phyloP scores from a whole-genome alignment of 768 basidiomycete species.

The Exidia glandulosa region DNA sequence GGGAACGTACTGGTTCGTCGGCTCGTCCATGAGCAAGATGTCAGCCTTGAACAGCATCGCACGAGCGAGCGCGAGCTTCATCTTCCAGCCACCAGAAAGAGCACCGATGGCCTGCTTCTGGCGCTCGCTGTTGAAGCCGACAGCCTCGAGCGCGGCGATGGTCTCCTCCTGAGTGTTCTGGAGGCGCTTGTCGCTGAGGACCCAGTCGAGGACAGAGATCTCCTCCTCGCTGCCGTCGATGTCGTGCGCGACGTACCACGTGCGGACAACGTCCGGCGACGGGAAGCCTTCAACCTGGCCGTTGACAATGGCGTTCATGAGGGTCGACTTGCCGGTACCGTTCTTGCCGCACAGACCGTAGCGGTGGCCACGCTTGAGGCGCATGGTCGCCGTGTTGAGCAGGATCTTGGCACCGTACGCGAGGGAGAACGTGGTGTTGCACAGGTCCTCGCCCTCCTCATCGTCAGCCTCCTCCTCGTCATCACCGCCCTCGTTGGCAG shows the following conservation, averaged over 20 bases:
- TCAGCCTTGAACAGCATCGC: conserved; percentile 98
- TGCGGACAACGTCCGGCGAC: conserved; percentile 91
- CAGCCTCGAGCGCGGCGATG: conserved; percentile 72
- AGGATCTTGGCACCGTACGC: conserved; percentile 98
- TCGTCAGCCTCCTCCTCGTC: conserved; percentile 73
- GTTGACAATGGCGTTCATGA: conserved; percentile 89
- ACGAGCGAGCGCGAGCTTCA: conserved; percentile 95
- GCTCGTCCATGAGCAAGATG: conserved; percentile 92
- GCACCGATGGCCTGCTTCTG: conserved; percentile 79
- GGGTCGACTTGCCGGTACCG: conserved; percentile 94
- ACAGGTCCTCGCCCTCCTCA: conserved; percentile 96
- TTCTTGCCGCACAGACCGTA: conserved; percentile 98
- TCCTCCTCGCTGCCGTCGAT: conserved; percentile 93
- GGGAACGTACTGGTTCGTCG: conserved; percentile 60
- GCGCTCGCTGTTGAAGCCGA: conserved; percentile 84
- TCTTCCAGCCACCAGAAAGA: conserved; percentile 98
- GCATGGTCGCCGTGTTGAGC: conserved; percentile 91
- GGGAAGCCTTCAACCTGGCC: conserved; percentile 99
- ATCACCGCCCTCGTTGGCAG: conserved; percentile 65
- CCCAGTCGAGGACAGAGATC: conserved; percentile 83
- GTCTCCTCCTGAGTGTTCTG: conserved; percentile 57
- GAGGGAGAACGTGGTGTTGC: conserved; percentile 98
- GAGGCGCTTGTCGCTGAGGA: conserved; percentile 75
- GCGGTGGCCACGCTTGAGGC: conserved; percentile 96
- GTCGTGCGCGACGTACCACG: conserved; percentile 99